phyloP scores from a whole-genome alignment of 2,329 filamentous ascomycete species.

The Fusarium fracticaudum region DNA sequence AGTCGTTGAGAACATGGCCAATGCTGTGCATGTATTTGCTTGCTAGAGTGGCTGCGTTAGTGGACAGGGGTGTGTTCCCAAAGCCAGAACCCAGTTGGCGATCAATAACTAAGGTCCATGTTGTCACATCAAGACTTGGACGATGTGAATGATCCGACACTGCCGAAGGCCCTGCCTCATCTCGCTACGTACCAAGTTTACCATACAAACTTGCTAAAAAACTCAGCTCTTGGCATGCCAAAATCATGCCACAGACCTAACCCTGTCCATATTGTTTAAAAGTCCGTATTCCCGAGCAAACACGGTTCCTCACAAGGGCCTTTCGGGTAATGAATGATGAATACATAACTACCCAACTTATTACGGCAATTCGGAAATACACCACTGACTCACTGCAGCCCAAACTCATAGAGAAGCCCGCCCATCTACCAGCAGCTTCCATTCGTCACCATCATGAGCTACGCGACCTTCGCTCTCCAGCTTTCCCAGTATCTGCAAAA shows the following conservation, averaged over 20 bases:
- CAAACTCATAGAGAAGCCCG: constrained; percentile 36
- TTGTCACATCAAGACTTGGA: neutral
- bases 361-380: neutral
- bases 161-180: constrained; percentile 6
- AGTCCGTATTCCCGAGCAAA: neutral
- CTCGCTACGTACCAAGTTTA: neutral
- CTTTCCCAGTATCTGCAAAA: constrained; percentile 83
- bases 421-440: constrained; percentile 40
- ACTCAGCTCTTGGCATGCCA: constrained; percentile 13
- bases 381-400: neutral
- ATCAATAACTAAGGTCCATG: neutral
- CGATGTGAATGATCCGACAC: constrained; percentile 7
- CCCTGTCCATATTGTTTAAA: neutral
- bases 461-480: constrained; percentile 78
- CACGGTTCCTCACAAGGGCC: neutral
- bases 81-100: neutral
- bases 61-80: neutral
- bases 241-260: neutral
- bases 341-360: neutral
- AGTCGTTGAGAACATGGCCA: neutral
- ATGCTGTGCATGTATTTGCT: neutral
- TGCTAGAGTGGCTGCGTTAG: constrained; percentile 19
- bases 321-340: neutral
- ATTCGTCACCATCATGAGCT: constrained; percentile 46
- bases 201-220: neutral